Conservation (phyloP, 139 green algal genomes). For the Mychonastes homosphaera region DNA sequence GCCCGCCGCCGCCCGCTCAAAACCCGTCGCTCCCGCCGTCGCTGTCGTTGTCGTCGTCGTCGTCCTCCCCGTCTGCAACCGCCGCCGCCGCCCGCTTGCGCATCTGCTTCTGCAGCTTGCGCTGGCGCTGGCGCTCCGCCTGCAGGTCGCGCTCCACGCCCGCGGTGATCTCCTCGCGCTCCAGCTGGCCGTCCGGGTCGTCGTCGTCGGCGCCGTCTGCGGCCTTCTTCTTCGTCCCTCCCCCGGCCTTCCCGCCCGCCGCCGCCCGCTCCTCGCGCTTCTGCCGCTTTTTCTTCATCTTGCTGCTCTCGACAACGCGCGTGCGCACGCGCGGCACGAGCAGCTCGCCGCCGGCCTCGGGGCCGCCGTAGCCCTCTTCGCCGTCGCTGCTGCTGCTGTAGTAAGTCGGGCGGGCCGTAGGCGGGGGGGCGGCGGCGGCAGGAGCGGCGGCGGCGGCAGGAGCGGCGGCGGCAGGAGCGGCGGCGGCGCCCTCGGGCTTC, state of each 20-base stretch:
- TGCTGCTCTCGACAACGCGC: slow-evolving; percentile 4
- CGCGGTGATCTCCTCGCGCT: not conserved
- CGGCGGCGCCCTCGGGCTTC: too few relatives aligned
- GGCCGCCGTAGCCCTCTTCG: too few relatives aligned
- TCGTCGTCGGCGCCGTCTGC: too few relatives aligned
- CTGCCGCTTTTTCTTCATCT: slow-evolving; percentile 15
- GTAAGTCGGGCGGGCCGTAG: not conserved
- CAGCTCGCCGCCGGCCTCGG: not conserved
- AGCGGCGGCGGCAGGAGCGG: not conserved
- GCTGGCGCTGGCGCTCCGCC: not conserved
- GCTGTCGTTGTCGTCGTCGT: too few relatives aligned
- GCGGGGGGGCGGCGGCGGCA: too few relatives aligned
- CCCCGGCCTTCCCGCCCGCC: not conserved
- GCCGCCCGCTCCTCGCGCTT: slow-evolving; percentile 3
- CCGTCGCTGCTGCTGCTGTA: not conserved
- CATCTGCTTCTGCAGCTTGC: not conserved
- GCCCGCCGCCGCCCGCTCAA: too few relatives aligned
- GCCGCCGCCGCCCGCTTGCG: not conserved
- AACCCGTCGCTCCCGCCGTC: too few relatives aligned
- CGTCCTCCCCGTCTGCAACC: too few relatives aligned
- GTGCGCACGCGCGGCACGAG: not conserved
- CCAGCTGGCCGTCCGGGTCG: not conserved
- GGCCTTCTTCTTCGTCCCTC: too few relatives aligned
- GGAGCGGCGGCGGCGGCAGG: slow-evolving; percentile 5
- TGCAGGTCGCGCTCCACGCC: not conserved